Conservation (phyloP, 2,329 filamentous ascomycete genomes). For the Nemania abortiva region DNA sequence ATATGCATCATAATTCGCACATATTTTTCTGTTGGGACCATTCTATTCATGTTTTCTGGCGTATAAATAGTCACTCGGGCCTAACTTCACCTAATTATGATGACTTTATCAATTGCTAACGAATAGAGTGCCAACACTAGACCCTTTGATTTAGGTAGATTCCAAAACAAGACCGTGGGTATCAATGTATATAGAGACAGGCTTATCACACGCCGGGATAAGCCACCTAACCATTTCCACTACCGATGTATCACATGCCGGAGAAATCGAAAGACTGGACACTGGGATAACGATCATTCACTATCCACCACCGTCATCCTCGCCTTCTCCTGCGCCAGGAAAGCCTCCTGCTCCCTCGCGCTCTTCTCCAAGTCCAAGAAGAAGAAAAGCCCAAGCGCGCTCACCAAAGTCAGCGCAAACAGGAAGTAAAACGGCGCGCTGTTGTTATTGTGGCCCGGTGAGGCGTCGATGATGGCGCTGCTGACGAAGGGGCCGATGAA, state of each 20-base stretch:
- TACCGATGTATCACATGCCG: slow-evolving; percentile 2
- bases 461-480: slow-evolving; percentile 75
- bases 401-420: slow-evolving; percentile 68
- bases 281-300: slow-evolving; percentile 11
- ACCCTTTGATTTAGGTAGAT: slow-evolving; percentile 1
- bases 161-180: slow-evolving; percentile 11
- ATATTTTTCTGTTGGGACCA: no score
- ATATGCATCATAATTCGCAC: no score
- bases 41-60: no score
- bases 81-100: background rate
- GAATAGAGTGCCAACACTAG: background rate
- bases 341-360: slow-evolving; percentile 67
- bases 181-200: slow-evolving; percentile 17
- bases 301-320: slow-evolving; percentile 36
- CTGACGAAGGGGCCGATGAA: slow-evolving; percentile 78
- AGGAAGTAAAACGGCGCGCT: slow-evolving; percentile 76
- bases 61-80: background rate
- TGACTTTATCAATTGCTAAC: background rate
- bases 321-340: slow-evolving; percentile 57
- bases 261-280: background rate
- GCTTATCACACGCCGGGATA: background rate
- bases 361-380: slow-evolving; percentile 73
- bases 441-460: slow-evolving; percentile 65
- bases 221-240: background rate
- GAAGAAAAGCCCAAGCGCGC: slow-evolving; percentile 64